Percentiles rank a stretch among this genome's conserved stretches.
Evolutionary conservation across 129 eudicot species (phyloP).

Genomic region (Helichrysum umbraculigerum): DNA sequence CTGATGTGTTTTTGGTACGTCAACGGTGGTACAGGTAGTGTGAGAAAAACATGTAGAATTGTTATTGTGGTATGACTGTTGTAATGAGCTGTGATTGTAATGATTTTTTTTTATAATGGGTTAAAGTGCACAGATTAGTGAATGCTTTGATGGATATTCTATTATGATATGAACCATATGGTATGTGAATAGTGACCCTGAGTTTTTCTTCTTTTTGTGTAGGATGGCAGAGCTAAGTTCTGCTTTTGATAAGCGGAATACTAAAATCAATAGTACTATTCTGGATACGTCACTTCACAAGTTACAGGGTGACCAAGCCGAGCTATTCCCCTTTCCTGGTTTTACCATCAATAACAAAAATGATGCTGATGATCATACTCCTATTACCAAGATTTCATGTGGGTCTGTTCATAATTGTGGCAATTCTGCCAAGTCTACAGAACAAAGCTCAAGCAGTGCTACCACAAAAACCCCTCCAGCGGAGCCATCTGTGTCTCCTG

Average conservation of each 20-base stretch:
- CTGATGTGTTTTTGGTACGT: conserved; percentile 5
- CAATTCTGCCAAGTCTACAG: conserved; percentile 24
- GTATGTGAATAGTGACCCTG: neutral
- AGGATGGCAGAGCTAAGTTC: conserved; percentile 34
- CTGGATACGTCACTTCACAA: conserved; percentile 4
- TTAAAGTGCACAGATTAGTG: neutral
- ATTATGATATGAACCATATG: neutral
- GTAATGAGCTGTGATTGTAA: too few relatives aligned
- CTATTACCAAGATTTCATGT: conserved; percentile 42
- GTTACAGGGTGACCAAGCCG: conserved; percentile 30
- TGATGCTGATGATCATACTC: conserved; percentile 50
- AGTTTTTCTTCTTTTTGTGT: neutral
- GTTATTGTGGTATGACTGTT: conserved; percentile 12
- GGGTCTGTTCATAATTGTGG: conserved; percentile 37
- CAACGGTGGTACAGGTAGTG: neutral
- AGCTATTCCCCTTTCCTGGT: conserved; percentile 29
- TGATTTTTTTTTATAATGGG: too few relatives aligned
- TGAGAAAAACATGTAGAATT: conserved; percentile 2
- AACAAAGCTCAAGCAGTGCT: conserved; percentile 28
- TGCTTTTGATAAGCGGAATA: too few relatives aligned
- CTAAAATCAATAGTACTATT: neutral
- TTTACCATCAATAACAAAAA: conserved; percentile 22
- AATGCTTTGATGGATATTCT: conserved; percentile 1
- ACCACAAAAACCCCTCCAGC: conserved; percentile 66
- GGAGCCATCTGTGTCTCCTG: conserved; percentile 86